phyloP scores from a whole-genome alignment of 1,284 basidiomycete genomes.

The Cryptococcus hybrid region DNA sequence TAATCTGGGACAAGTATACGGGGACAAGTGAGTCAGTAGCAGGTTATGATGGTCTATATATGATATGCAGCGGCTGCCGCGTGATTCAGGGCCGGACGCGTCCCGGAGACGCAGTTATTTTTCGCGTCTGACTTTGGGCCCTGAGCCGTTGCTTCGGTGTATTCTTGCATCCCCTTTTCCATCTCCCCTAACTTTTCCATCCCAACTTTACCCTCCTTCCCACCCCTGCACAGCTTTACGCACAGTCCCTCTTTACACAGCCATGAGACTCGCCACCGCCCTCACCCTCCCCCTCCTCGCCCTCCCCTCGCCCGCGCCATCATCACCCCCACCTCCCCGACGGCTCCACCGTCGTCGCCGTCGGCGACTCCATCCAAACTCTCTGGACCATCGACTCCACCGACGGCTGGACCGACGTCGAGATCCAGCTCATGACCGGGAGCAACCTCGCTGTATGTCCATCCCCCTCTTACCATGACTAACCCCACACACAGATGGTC shows the following conservation, averaged over 20 bases:
- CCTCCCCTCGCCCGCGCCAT: constrained; percentile 13
- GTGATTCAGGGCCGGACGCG: not conserved
- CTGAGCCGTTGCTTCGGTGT: not conserved
- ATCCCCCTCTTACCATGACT: not conserved
- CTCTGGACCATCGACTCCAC: constrained; percentile 46
- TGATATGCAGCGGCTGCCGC: too few relatives aligned
- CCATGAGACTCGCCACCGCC: not conserved
- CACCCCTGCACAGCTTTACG: not conserved
- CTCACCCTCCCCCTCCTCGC: constrained; percentile 7
- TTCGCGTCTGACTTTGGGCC: too few relatives aligned
- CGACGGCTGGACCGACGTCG: constrained; percentile 48
- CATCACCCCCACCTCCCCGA: constrained; percentile 48
- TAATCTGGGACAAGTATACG: too few relatives aligned
- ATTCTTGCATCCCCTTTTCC: not conserved
- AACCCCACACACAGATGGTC: constrained; percentile 9
- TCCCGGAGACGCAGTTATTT: constrained; percentile 6
- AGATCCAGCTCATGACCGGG: constrained; percentile 48
- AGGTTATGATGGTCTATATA: too few relatives aligned
- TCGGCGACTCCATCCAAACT: constrained; percentile 36
- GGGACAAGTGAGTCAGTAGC: too few relatives aligned
- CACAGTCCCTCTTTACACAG: not conserved
- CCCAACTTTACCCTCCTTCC: not conserved
- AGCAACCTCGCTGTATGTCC: constrained; percentile 31
- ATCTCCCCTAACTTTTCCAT: not conserved
- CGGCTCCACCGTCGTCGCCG: constrained; percentile 36